Percentiles rank a stretch among this genome's conserved stretches.
phyloP scores from a whole-genome alignment of 164 flowering plant species.

The Euptelea pleiosperma region DNA sequence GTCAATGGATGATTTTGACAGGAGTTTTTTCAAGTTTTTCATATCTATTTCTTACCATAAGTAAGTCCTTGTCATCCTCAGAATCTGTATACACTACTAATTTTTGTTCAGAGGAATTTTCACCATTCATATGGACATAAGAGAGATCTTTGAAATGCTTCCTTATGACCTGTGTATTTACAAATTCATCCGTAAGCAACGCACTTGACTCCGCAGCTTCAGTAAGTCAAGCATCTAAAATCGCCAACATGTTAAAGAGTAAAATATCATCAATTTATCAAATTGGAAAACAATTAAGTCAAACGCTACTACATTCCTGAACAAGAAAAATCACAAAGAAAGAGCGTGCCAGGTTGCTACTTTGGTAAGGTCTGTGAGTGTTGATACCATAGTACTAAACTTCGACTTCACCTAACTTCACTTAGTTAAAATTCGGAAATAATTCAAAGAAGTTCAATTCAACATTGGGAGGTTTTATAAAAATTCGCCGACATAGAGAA shows the following conservation, averaged over 20 bases:
- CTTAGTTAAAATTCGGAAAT: too few relatives aligned
- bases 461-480: too few relatives aligned
- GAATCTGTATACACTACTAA: conserved; percentile 69
- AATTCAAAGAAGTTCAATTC: too few relatives aligned
- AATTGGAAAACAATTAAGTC: neutral
- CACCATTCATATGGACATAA: conserved; percentile 43
- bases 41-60: conserved; percentile 58
- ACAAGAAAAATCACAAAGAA: too few relatives aligned
- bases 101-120: conserved; percentile 37
- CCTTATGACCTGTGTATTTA: conserved; percentile 42
- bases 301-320: too few relatives aligned
- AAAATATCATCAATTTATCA: neutral
- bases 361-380: too few relatives aligned
- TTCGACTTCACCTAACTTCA: too few relatives aligned
- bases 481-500: too few relatives aligned
- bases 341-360: too few relatives aligned
- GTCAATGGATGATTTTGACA: neutral
- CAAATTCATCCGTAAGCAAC: conserved; percentile 20
- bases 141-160: conserved; percentile 73
- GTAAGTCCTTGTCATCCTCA: conserved; percentile 43
- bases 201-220: neutral
- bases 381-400: too few relatives aligned
- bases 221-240: conserved; percentile 1
- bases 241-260: neutral
- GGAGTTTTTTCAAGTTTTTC: neutral